Evolutionary conservation across 1,284 basidiomycete species (phyloP), one percentile per base, ranked within the genome.

Genomic region (Phylloboletellus chloephorus): DNA sequence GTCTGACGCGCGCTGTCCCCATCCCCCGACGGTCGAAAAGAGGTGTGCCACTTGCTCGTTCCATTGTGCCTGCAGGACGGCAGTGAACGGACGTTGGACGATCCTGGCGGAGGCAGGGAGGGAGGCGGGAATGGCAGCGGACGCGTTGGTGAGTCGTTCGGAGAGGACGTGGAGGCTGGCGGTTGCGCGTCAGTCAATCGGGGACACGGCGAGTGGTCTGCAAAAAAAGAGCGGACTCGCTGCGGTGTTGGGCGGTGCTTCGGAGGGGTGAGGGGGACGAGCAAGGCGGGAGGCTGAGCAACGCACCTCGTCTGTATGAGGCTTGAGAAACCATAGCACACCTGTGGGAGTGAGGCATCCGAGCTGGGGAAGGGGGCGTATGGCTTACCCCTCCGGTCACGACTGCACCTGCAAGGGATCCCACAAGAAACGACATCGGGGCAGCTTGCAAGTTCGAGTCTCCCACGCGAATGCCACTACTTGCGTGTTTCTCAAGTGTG

Each of bases 301-400:
- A 26, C 65, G 32, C 43, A 76, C 77, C 67, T 67, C 30, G 69
- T 67, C 35, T 72, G 67, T 25, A 79, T 77, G 50, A 78, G 53
- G 51, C 68, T 74, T 4, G 76, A 79, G 52, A 79, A 78, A 15
- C 76, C 76, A 54, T 78, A 79, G 57, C 79, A 79, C 3, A 78
- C 64, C 77, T 79, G 51, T 1, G 38, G 17, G 16, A 10, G 16
- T 7, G 31, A 4, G 20, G 26, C 19, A 24, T 31, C 13, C 43
- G 35, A 32, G 24, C 19, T 17, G 21, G 13, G 6, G 3, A 16
- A 9, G 13, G 2, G 16, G 37, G 8, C 9, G 9, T 5, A 33
- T 6, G 37, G 55, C 72, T 50, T 54, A 72, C 77, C 44, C 76
- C 76, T 41, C 76, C 76, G 29, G 76, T 77, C 31, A 72, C 67